Percentiles rank a stretch among this genome's conserved stretches.
Conservation (phyloP, 2,329 filamentous ascomycete genomes). For the Paecilomyces niveus region DNA sequence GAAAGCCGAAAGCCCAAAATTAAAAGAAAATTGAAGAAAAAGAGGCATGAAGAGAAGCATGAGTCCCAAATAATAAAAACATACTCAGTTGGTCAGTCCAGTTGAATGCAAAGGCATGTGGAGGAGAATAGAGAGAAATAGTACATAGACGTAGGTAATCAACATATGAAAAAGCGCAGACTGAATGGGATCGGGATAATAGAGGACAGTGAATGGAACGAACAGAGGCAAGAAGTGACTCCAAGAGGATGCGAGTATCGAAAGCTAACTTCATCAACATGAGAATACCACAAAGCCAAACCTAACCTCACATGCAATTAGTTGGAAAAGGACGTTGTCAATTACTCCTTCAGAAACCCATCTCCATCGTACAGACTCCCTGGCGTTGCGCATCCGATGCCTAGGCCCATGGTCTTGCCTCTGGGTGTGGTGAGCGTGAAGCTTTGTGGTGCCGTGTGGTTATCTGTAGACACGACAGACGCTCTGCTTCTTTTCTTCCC, state of each 20-base stretch:
- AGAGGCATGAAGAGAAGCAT: too few relatives aligned
- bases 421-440: constrained; percentile 18
- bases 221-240: not conserved
- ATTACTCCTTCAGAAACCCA: constrained; percentile 30
- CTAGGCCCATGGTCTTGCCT: constrained; percentile 19
- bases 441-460: constrained; percentile 10
- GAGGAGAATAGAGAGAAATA: too few relatives aligned
- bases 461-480: not conserved
- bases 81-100: too few relatives aligned
- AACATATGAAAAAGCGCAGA: not conserved
- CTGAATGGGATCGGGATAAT: not conserved
- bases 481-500: not conserved
- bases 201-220: not conserved
- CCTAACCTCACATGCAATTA: not conserved
- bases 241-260: not conserved
- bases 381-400: constrained; percentile 30
- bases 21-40: too few relatives aligned
- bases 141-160: not conserved
- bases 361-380: constrained; percentile 41
- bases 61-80: too few relatives aligned
- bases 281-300: not conserved
- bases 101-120: too few relatives aligned
- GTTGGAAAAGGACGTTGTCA: not conserved
- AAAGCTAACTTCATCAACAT: not conserved
- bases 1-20: too few relatives aligned